phyloP scores from a whole-genome alignment of 768 basidiomycete genomes.

The Mycena metata region DNA sequence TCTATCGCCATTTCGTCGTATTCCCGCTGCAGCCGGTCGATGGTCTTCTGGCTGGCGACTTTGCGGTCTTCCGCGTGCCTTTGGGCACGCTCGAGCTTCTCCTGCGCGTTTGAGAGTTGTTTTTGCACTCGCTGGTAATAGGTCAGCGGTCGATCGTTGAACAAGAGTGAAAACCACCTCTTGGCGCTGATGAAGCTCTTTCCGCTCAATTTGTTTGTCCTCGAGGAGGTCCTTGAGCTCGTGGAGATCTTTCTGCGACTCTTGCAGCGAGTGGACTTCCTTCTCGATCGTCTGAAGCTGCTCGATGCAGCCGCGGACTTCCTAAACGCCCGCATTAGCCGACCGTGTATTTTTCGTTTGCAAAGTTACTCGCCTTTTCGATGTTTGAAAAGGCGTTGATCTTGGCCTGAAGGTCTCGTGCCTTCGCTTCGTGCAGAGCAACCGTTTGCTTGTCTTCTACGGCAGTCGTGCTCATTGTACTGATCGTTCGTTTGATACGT shows the following conservation, averaged over 20 bases:
- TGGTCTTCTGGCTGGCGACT: constrained; percentile 75
- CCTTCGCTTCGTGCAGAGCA: constrained; percentile 76
- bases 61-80: constrained; percentile 87
- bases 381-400: constrained; percentile 77
- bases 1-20: constrained; percentile 85
- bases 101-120: constrained; percentile 84
- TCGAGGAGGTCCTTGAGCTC: constrained; percentile 79
- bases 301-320: constrained; percentile 78
- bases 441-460: constrained; percentile 80
- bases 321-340: constrained; percentile 55
- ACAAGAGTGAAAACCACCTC: constrained; percentile 63
- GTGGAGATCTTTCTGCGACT: constrained; percentile 74
- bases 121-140: constrained; percentile 77
- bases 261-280: constrained; percentile 74
- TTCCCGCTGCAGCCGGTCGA: constrained; percentile 82
- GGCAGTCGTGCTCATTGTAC: constrained; percentile 76
- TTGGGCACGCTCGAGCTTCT: constrained; percentile 85
- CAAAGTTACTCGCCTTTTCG: constrained; percentile 69
- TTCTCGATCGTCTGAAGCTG: constrained; percentile 82
- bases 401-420: constrained; percentile 82
- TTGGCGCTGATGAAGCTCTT: constrained; percentile 73
- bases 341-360: neutral
- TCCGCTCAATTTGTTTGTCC: constrained; percentile 80
- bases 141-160: neutral
- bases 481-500: constrained; percentile 85